Conservation (phyloP, 805 yeast genomes). For the Soucietia sequanensis region DNA sequence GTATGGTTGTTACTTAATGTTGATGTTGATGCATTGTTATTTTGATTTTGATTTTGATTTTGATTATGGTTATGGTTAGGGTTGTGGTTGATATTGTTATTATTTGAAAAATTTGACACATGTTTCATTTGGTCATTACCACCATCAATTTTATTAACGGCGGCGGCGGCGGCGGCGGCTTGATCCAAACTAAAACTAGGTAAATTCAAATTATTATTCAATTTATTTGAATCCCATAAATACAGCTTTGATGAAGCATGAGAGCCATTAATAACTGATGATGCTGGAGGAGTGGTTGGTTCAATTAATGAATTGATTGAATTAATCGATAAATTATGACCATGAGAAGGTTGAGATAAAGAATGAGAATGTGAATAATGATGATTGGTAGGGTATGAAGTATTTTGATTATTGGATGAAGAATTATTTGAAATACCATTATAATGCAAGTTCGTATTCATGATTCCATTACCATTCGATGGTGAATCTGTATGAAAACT, state of each 20-base stretch:
- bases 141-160: not conserved
- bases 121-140: no score
- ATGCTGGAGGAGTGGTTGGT: slow-evolving; percentile 52
- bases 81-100: slow-evolving; percentile 2
- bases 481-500: no score
- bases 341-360: slow-evolving; percentile 6
- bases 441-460: no score
- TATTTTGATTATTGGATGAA: no score
- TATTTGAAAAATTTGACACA: slow-evolving; percentile 3
- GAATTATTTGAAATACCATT: no score
- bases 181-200: slow-evolving; percentile 27
- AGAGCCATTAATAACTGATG: not conserved
- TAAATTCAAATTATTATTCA: slow-evolving; percentile 23
- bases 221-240: slow-evolving; percentile 31
- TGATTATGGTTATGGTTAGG: not conserved
- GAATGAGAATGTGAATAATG: not conserved
- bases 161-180: slow-evolving; percentile 2
- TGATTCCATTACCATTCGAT: no score
- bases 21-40: not conserved
- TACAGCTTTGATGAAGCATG: slow-evolving; percentile 13
- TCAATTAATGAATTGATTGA: slow-evolving; percentile 46
- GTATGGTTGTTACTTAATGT: not conserved
- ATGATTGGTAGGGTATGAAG: no score
- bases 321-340: slow-evolving; percentile 42
- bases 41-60: not conserved